These are phyloP conservation scores for Venturia asperata DNA, from an alignment of 2,329 filamentous ascomycete genomes.

Conservation along the genomic window DNA sequence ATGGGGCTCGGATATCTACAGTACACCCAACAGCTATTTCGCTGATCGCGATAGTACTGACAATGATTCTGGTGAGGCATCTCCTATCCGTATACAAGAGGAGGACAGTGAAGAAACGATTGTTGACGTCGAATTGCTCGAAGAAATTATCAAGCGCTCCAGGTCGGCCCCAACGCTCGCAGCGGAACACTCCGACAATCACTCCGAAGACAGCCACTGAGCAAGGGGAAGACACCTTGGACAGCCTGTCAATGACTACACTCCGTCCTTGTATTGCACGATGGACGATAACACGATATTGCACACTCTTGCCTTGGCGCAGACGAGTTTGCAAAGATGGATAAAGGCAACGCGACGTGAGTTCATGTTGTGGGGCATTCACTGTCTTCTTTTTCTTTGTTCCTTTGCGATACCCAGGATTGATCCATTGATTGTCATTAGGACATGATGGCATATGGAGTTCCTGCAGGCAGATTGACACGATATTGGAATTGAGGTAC, in stretches of 20 bases:
- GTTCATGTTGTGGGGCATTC: neutral
- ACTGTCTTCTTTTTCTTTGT: neutral
- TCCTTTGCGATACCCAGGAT: constrained; percentile 2
- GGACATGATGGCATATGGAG: neutral
- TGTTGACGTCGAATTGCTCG: constrained; percentile 9
- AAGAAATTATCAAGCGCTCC: constrained; percentile 14
- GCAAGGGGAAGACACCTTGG: neutral
- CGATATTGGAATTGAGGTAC: neutral
- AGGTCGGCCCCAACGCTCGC: neutral
- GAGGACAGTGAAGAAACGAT: constrained; percentile 45
- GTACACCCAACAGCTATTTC: neutral
- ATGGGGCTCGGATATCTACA: neutral
- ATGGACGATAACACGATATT: neutral
- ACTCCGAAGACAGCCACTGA: constrained; percentile 2
- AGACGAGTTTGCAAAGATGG: neutral
- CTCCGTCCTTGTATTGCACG: neutral
- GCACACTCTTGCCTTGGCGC: neutral
- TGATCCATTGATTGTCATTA: neutral
- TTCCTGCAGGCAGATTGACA: neutral
- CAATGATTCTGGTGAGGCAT: constrained; percentile 16
- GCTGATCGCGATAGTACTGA: constrained; percentile 8
- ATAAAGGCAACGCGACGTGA: constrained; percentile 4
- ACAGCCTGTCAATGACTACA: neutral
- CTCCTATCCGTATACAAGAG: constrained; percentile 2
- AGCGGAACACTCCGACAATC: neutral